A percentile compares a stretch with the other conserved stretches of the same genome.
Conservation (phyloP, 768 basidiomycete species). For the Terana coerulea region DNA sequence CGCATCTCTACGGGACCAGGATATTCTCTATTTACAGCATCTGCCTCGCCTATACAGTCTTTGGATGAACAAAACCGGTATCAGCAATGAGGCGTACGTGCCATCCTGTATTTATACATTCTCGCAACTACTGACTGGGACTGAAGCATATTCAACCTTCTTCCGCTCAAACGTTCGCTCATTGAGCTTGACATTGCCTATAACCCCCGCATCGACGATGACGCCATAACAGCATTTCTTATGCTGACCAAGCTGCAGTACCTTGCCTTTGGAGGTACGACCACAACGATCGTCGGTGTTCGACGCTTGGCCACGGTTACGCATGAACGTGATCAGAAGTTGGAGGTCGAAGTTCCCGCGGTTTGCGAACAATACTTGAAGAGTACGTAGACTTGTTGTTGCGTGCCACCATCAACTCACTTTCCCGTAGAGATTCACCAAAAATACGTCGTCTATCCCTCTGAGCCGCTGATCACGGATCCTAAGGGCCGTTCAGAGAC, state of each 20-base stretch:
- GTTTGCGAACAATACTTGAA: conserved; percentile 51
- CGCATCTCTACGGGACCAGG: conserved; percentile 41
- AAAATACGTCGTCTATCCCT: conserved; percentile 44
- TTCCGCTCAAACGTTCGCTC: conserved; percentile 52
- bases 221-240: conserved; percentile 51
- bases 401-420: not conserved
- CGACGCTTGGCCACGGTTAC: conserved; percentile 43
- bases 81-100: conserved; percentile 60
- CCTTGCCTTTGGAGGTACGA: conserved; percentile 51
- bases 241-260: conserved; percentile 43
- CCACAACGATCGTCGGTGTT: conserved; percentile 54
- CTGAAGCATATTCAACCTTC: conserved; percentile 59
- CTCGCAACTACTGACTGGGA: not conserved
- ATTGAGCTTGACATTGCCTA: conserved; percentile 46
- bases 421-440: conserved; percentile 37
- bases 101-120: not conserved
- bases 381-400: conserved; percentile 31
- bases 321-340: conserved; percentile 32
- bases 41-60: conserved; percentile 48
- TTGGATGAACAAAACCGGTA: conserved; percentile 47
- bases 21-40: conserved; percentile 49
- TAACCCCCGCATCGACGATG: conserved; percentile 54
- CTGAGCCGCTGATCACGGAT: conserved; percentile 47
- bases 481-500: conserved; percentile 35
- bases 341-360: conserved; percentile 53